Evolutionary conservation across 2,329 filamentous ascomycete species (phyloP).

Genomic region (Fusarium sterilihyphosum): DNA sequence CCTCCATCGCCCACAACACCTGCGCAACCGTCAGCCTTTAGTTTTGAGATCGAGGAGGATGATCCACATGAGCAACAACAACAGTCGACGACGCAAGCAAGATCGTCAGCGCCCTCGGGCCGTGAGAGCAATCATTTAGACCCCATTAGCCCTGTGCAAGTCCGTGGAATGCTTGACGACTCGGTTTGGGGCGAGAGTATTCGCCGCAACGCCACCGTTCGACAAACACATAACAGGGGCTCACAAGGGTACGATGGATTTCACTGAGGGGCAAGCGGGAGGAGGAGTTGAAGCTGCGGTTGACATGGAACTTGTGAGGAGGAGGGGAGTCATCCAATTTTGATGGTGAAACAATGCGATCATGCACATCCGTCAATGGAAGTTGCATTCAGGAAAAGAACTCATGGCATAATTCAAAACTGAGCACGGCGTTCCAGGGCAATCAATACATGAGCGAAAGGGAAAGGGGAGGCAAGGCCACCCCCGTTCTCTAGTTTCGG

Average conservation of each 20-base stretch:
- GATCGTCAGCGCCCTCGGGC: slow-evolving; percentile 60
- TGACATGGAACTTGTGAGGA: not conserved
- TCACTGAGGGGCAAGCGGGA: slow-evolving; percentile 24
- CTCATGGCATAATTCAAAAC: slow-evolving; percentile 21
- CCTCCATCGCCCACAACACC: slow-evolving; percentile 52
- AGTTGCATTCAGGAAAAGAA: not conserved
- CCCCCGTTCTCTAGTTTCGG: slow-evolving; percentile 4
- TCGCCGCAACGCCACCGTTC: slow-evolving; percentile 81
- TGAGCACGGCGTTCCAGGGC: slow-evolving; percentile 37
- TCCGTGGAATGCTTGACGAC: slow-evolving; percentile 86
- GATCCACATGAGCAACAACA: slow-evolving; percentile 43
- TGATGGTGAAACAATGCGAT: slow-evolving; percentile 16
- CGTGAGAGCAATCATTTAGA: slow-evolving; percentile 64
- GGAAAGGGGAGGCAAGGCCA: slow-evolving; percentile 3
- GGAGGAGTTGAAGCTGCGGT: slow-evolving; percentile 30
- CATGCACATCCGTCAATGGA: slow-evolving; percentile 15
- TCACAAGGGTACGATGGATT: slow-evolving; percentile 47
- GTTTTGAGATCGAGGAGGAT: slow-evolving; percentile 65
- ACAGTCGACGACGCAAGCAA: slow-evolving; percentile 45
- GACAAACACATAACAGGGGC: slow-evolving; percentile 52
- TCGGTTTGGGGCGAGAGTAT: slow-evolving; percentile 96
- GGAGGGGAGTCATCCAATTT: not conserved
- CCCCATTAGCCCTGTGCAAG: slow-evolving; percentile 66
- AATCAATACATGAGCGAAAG: slow-evolving; percentile 12
- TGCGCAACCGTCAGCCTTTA: slow-evolving; percentile 66